Percentiles rank a stretch among this genome's conserved stretches.
Conservation (phyloP, 2,329 filamentous ascomycete species). For the Cytospora piceae region DNA sequence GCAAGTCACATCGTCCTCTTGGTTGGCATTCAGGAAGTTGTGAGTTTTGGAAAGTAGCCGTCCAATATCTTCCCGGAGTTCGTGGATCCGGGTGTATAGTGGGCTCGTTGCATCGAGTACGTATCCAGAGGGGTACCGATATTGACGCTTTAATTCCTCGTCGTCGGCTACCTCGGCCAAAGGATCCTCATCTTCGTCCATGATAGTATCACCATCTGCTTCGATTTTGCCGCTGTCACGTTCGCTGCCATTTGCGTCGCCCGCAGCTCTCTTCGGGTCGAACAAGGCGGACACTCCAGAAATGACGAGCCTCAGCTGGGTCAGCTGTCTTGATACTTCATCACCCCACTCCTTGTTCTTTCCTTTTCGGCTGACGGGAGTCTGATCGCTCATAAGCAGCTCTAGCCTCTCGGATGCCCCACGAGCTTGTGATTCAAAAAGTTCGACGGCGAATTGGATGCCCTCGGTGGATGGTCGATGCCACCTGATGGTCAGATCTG, state of each 20-base stretch:
- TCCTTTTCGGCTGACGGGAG: conserved; percentile 84
- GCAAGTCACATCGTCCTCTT: conserved; percentile 94
- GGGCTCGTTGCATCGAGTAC: conserved; percentile 65
- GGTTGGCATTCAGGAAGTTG: conserved; percentile 76
- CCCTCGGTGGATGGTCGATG: conserved; percentile 81
- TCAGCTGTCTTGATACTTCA: conserved; percentile 87
- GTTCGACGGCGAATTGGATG: conserved; percentile 83
- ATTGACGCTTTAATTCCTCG: conserved; percentile 82
- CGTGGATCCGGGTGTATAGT: conserved; percentile 77
- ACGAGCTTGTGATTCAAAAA: conserved; percentile 84
- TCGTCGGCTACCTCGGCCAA: conserved; percentile 72
- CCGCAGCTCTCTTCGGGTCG: conserved; percentile 73
- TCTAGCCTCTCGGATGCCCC: conserved; percentile 75
- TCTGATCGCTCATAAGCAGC: conserved; percentile 78
- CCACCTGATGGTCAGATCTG: conserved; percentile 80
- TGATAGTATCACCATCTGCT: conserved; percentile 49
- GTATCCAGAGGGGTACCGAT: conserved; percentile 88
- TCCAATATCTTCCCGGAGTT: conserved; percentile 79
- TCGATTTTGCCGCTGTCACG: conserved; percentile 57
- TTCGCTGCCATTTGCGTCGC: conserved; percentile 49
- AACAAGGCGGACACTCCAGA: conserved; percentile 91
- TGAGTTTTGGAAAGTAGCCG: conserved; percentile 83
- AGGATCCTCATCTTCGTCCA: conserved; percentile 57
- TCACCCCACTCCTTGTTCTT: conserved; percentile 99
- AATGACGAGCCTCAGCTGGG: conserved; percentile 84